A percentile compares a stretch with the other conserved stretches of the same genome.
Conservation (phyloP, 371 early-diverging fungal genomes). For the Catenaria anguillulae region DNA sequence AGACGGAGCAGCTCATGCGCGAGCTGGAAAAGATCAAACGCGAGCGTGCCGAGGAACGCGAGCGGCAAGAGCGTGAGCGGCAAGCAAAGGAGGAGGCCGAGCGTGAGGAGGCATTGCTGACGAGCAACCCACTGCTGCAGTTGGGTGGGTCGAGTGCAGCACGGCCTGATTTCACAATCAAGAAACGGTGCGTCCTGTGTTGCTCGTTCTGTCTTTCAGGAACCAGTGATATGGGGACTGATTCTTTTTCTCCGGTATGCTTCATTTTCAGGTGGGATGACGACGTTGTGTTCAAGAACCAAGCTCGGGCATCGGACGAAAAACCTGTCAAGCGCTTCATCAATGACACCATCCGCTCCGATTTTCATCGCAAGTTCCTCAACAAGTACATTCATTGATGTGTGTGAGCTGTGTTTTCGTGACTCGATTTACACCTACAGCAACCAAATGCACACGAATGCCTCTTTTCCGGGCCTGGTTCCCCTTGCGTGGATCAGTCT, state of each 20-base stretch:
- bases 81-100: constrained; percentile 43
- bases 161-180: constrained; percentile 63
- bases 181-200: constrained; percentile 93
- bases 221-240: constrained; percentile 83
- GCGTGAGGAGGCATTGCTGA: constrained; percentile 37
- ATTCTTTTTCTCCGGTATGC: too few species aligned
- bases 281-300: constrained; percentile 25
- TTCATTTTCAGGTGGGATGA: too few species aligned
- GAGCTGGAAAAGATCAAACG: constrained; percentile 89
- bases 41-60: constrained; percentile 84
- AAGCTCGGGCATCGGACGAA: too few species aligned
- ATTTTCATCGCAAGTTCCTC: constrained; percentile 92
- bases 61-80: constrained; percentile 50
- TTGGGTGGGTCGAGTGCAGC: constrained; percentile 10
- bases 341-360: constrained; percentile 86
- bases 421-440: too few species aligned
- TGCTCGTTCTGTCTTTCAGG: constrained; percentile 93
- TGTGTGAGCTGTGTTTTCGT: too few species aligned
- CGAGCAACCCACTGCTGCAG: constrained; percentile 71
- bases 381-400: constrained; percentile 62
- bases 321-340: constrained; percentile 83
- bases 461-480: too few species aligned
- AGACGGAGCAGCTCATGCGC: constrained; percentile 70
- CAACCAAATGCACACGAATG: too few species aligned
- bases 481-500: too few species aligned